Conservation (phyloP, 768 basidiomycete genomes). For the Hygrocybe coccinea region DNA sequence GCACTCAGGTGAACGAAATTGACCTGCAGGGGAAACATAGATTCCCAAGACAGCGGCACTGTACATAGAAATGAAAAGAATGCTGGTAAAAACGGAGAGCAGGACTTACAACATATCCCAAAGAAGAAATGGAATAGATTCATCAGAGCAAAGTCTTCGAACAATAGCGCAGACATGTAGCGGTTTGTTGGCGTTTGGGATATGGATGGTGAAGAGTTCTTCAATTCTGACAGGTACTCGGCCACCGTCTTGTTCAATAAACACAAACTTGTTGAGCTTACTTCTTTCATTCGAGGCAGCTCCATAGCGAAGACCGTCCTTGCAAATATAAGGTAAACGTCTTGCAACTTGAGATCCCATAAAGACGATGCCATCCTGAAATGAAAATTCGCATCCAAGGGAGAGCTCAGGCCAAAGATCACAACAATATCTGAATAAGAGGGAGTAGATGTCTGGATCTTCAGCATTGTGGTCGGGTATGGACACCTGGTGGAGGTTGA, state of each 20-base stretch:
- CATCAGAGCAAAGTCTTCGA: constrained; percentile 7
- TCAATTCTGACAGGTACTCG: constrained; percentile 12
- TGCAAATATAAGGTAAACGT: constrained; percentile 13
- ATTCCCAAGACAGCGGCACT: constrained; percentile 19
- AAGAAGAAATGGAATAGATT: constrained; percentile 17
- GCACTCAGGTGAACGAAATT: constrained; percentile 12
- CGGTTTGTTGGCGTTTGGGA: constrained; percentile 1
- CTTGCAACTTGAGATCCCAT: constrained; percentile 2
- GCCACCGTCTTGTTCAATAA: constrained; percentile 4
- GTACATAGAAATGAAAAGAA: neutral
- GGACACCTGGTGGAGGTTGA: neutral
- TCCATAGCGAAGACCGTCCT: constrained; percentile 22
- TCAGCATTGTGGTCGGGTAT: neutral
- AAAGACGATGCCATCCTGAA: neutral
- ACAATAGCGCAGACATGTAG: constrained; percentile 19
- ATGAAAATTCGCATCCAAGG: too few species aligned
- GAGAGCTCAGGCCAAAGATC: too few species aligned
- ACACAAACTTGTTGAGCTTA: constrained; percentile 12
- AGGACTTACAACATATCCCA: constrained; percentile 19
- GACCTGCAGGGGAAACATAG: constrained; percentile 15
- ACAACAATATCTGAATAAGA: constrained; percentile 6
- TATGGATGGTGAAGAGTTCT: constrained; percentile 9
- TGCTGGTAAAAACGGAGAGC: neutral
- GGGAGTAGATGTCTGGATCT: constrained; percentile 1
- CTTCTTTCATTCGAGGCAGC: constrained; percentile 12